Evolutionary conservation across 75 land plant species (phyloP), one percentile per base, ranked within the genome.

Genomic region (Azolla pinnata): DNA sequence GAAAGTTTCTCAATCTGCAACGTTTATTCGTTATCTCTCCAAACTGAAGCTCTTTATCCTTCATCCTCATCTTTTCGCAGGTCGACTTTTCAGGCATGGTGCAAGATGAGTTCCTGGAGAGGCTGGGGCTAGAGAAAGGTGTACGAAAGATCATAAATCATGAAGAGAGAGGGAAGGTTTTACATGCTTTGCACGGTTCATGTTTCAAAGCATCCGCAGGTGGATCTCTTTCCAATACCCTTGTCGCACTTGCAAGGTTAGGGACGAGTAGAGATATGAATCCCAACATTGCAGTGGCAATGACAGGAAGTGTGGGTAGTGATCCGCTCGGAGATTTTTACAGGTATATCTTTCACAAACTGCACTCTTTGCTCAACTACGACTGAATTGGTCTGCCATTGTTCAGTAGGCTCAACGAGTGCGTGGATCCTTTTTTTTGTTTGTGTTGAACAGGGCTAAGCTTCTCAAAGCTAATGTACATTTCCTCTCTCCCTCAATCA

Each of bases 181-280:
- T 93, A 66, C 66, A 72, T 29, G 96, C 87, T 18, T 77, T 93
- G 77, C 90, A 88, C 71, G 98, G 98, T 49, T 73, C 79, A 65
- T 79, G 73, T 55, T 93, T 83, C 62, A 93, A 93, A 83, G 90
- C 96, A 52, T 86, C 98, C 62, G 98, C 98, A 29, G 98, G 98
- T n/a, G 98, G 98, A 12, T 93, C 98, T 17, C 84, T 93, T 38
- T 93, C 96, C 18, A 93, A 93, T 61, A 88, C 81, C 31, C 68
- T 93, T 19, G 98, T 93, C 26, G 98, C 98, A 19, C 68, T 93
- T 60, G 96, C 96, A 19, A 85, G 98, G 65, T 70, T 93, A 63
- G 98, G 98, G 29, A 56, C 70, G 26, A 60, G 42, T 57, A 33
- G 68, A 26, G 61, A 66, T 44, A 59, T 67, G 61, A 76, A 70